Evolutionary conservation across 352 stramenopile genomes (phyloP), one percentile per base, ranked within the genome.

Genomic region (Phytophthora fragariaefolia): DNA sequence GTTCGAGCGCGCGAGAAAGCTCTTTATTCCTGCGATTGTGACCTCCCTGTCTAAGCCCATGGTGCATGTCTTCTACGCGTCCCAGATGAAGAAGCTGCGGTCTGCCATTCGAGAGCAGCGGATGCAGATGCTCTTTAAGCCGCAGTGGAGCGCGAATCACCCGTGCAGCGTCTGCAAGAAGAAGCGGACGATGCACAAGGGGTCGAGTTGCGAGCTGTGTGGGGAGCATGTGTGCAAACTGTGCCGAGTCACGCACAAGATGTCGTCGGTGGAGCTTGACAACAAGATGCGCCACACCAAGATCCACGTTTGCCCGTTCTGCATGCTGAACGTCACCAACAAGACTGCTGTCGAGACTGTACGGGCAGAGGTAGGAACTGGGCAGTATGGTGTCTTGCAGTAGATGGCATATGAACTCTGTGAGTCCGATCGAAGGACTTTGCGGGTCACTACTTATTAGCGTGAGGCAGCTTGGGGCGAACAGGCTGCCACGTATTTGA

Each of bases 51-150:
- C 57, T 22, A 72, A 72, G 50, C 68, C 64, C 22, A 63, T 72
- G 49, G 46, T 72, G 15, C 64, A 72, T 45, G 51, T 72, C 48
- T 72, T 72, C 64, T 67, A 72, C 36, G 57, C 64, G 43, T 62
- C 64, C 0, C 36, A 66, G 26, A 68, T 72, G 58, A 72, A 72
- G 64, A 67, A 67, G 26, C 10, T 68, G 13, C 50, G 57, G 12
- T 68, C 42, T n/a, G 64, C 64, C 6, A 58, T 72, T 49, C 40
- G 49, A 7, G 57, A 72, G 20, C 64, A 63, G 26, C 32, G 51
- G 27, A 72, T 63, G 57, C 64, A 72, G 47, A 67, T 63, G 57
- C 30, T 72, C 12, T 58, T 63, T 6, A 50, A 50, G 1, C 51
- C 64, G 34, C 64, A 68, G 22, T 72, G 43, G 49, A 63, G 64